Conservation (phyloP, 2,329 filamentous ascomycete species). For the Xylariaceae sp. region DNA sequence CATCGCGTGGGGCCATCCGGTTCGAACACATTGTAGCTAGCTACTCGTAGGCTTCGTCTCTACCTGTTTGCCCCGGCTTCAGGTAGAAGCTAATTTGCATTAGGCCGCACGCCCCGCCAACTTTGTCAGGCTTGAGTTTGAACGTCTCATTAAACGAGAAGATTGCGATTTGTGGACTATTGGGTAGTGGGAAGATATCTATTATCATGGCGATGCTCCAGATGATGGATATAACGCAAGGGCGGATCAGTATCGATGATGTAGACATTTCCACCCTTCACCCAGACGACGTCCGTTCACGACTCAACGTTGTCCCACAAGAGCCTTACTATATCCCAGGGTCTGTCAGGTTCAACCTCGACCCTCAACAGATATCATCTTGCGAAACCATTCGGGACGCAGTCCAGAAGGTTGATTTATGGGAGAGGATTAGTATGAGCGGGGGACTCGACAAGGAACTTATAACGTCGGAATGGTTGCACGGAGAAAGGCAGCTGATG, state of each 20-base stretch:
- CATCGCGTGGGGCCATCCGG: no score
- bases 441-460: slow-evolving; percentile 14
- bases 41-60: no score
- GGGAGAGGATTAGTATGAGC: slow-evolving; percentile 4
- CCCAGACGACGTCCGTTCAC: slow-evolving; percentile 8
- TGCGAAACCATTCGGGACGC: slow-evolving; percentile 12
- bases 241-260: slow-evolving; percentile 17
- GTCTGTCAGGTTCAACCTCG: slow-evolving; percentile 21
- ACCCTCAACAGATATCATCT: slow-evolving; percentile 6
- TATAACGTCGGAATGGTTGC: slow-evolving; percentile 10
- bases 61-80: no score
- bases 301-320: slow-evolving; percentile 23
- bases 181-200: no score
- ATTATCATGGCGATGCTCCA: slow-evolving; percentile 16
- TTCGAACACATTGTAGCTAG: no score
- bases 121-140: no score
- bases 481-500: slow-evolving; percentile 22
- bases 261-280: slow-evolving; percentile 11
- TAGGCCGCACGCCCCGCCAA: no score
- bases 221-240: slow-evolving; percentile 15
- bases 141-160: no score
- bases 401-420: slow-evolving; percentile 7
- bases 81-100: no score
- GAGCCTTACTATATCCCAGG: slow-evolving; percentile 25
- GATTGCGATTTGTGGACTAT: no score